phyloP scores from a whole-genome alignment of 768 basidiomycete species.

The Paxillus ammoniavirescens region DNA sequence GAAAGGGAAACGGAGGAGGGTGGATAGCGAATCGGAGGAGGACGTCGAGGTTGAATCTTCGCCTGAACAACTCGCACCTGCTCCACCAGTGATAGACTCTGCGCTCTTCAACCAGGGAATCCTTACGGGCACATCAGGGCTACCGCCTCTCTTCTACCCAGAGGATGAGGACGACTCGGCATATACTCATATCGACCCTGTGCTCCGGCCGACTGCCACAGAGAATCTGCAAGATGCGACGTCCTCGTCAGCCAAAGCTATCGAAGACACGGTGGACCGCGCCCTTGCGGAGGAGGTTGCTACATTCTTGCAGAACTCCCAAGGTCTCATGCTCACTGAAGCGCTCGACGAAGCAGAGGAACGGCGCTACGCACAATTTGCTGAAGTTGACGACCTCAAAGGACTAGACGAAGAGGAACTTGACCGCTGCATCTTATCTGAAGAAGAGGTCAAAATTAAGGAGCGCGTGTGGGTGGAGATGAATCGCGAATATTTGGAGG shows the following conservation, averaged over 20 bases:
- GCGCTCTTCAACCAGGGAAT: constrained; percentile 66
- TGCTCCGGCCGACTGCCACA: constrained; percentile 37
- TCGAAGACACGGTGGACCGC: constrained; percentile 62
- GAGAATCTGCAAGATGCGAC: constrained; percentile 6
- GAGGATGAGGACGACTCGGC: constrained; percentile 40
- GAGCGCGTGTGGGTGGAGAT: constrained; percentile 94
- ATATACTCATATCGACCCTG: constrained; percentile 56
- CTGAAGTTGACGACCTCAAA: constrained; percentile 55
- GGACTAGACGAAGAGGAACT: constrained; percentile 92
- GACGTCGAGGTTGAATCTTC: constrained; percentile 14
- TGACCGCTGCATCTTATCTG: constrained; percentile 72
- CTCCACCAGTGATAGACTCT: constrained; percentile 47
- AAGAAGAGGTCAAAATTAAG: constrained; percentile 81
- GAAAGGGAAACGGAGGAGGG: constrained; percentile 40
- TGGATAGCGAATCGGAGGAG: constrained; percentile 38
- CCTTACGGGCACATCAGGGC: constrained; percentile 49
- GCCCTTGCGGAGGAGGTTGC: constrained; percentile 70
- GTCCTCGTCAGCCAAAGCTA: constrained; percentile 29
- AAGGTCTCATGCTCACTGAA: constrained; percentile 54
- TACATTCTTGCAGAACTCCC: constrained; percentile 58
- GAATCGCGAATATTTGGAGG: constrained; percentile 88
- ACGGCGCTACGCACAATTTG: constrained; percentile 52
- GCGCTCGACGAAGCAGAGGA: constrained; percentile 70
- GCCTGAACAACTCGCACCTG: constrained; percentile 17
- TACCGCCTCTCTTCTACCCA: constrained; percentile 42